Evolutionary conservation across 225 moss, liverwort and hornwort genomes (phyloP).

Genomic region (Marchantia polymorpha): DNA sequence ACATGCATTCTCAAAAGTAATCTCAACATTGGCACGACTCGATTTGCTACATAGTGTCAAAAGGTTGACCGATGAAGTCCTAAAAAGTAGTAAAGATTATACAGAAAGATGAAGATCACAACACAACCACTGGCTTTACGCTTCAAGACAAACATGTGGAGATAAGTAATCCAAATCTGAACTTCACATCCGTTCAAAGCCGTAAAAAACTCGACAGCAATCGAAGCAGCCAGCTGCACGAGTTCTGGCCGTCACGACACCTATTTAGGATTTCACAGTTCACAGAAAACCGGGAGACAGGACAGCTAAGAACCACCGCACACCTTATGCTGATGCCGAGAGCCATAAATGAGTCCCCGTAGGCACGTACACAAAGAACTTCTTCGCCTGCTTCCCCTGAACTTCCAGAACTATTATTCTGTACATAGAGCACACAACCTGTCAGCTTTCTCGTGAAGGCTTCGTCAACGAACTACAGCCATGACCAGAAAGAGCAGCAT

Average conservation of each 20-base stretch:
- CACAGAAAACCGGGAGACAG: not conserved
- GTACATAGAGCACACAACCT: slow-evolving; percentile 6
- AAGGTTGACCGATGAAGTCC: no score
- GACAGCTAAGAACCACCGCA: not conserved
- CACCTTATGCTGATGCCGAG: slow-evolving; percentile 96
- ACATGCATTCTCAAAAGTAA: no score
- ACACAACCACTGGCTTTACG: not conserved
- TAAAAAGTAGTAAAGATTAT: not conserved
- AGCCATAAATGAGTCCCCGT: slow-evolving; percentile 79
- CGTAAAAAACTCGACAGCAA: not conserved
- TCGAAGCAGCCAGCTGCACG: not conserved
- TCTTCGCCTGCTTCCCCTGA: slow-evolving; percentile 75
- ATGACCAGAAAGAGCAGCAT: not conserved
- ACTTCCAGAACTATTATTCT: slow-evolving; percentile 31
- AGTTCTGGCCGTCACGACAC: not conserved
- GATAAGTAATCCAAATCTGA: not conserved
- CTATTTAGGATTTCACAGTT: not conserved
- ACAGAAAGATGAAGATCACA: not conserved
- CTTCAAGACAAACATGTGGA: not conserved
- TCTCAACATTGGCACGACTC: no score
- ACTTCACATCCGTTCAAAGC: not conserved
- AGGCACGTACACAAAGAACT: slow-evolving; percentile 90
- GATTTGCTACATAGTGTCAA: no score
- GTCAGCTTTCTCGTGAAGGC: not conserved
- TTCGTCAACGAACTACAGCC: slow-evolving; percentile 19